phyloP scores from a whole-genome alignment of 345 rosid species.

The Physaria fendleri region DNA sequence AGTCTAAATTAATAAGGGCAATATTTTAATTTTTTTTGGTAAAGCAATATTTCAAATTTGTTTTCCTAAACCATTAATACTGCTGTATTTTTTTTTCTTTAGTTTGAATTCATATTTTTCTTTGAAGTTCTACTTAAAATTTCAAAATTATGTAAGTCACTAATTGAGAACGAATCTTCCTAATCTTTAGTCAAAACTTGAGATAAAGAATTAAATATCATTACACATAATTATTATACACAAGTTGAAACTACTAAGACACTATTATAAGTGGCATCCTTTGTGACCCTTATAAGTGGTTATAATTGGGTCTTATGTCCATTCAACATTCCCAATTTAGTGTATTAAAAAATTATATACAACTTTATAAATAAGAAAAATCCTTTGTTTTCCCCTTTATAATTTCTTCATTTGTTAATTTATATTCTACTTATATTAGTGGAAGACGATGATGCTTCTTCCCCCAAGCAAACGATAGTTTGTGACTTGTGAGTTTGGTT shows the following conservation, averaged over 20 bases:
- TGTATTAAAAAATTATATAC: background rate
- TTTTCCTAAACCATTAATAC: too few species aligned
- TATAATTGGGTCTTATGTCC: slow-evolving; percentile 4
- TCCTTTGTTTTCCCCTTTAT: background rate
- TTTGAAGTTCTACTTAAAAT: too few species aligned
- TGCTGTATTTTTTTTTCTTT: too few species aligned
- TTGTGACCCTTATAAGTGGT: slow-evolving; percentile 4
- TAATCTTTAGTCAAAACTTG: background rate
- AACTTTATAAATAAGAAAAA: background rate
- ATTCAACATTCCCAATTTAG: slow-evolving; percentile 8
- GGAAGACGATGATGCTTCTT: slow-evolving; percentile 20
- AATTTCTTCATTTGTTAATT: background rate
- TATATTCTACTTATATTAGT: slow-evolving; percentile 20
- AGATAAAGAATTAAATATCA: background rate
- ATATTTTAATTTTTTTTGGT: too few species aligned
- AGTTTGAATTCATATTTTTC: too few species aligned
- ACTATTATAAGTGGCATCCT: slow-evolving; percentile 9
- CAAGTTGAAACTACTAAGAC: background rate
- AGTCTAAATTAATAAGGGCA: too few species aligned
- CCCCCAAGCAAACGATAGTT: slow-evolving; percentile 20
- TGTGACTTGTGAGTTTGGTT: slow-evolving; percentile 17
- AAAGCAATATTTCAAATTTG: too few species aligned
- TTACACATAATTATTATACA: slow-evolving; percentile 15
- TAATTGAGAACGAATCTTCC: background rate
- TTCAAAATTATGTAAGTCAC: too few species aligned